phyloP scores from a whole-genome alignment of 2,329 filamentous ascomycete species.

The Colletotrichum tofieldiae region DNA sequence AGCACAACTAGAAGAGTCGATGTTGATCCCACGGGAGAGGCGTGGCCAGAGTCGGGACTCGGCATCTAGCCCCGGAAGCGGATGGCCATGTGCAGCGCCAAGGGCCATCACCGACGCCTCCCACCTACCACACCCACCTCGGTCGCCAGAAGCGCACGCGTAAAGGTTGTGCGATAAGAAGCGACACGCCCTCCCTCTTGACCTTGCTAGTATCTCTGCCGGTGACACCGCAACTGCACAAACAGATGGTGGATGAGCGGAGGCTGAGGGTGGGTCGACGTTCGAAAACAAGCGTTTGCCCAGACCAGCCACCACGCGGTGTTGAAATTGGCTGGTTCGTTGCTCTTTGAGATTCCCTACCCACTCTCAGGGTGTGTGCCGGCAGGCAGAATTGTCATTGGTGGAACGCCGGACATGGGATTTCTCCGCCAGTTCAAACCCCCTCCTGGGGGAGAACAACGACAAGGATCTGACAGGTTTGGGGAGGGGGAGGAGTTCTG shows the following conservation, averaged over 20 bases:
- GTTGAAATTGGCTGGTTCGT: constrained; percentile 9
- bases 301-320: constrained; percentile 37
- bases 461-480: constrained; percentile 19
- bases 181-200: background rate
- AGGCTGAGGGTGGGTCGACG: background rate
- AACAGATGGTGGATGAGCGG: background rate
- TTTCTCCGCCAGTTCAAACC: constrained; percentile 36
- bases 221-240: constrained; percentile 18
- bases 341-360: background rate
- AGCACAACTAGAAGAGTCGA: background rate
- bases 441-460: constrained; percentile 3
- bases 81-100: constrained; percentile 23
- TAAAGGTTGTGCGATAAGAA: constrained; percentile 8
- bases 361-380: background rate
- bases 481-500: constrained; percentile 3
- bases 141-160: constrained; percentile 26
- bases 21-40: constrained; percentile 25
- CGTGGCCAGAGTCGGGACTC: constrained; percentile 31
- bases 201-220: constrained; percentile 1
- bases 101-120: constrained; percentile 28
- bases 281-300: constrained; percentile 40
- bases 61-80: constrained; percentile 22
- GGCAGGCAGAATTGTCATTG: constrained; percentile 34
- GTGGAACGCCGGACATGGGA: constrained; percentile 30
- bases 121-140: background rate